Percentiles rank a stretch among this genome's conserved stretches.
phyloP scores from a whole-genome alignment of 108 stramenopile species.

The Seminavis robusta region DNA sequence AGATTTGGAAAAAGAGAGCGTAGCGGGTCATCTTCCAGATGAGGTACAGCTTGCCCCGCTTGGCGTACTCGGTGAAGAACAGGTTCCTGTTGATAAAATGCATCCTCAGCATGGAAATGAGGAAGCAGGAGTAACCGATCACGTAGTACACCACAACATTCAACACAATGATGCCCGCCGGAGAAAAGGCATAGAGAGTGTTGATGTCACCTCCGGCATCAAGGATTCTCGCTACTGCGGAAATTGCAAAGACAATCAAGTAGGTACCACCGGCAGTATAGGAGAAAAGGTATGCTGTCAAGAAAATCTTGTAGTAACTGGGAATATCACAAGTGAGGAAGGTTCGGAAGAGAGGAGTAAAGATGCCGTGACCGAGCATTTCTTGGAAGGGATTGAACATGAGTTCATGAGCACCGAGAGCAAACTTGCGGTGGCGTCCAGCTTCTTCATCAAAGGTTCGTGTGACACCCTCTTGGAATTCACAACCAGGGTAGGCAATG shows the following conservation, averaged over 20 bases:
- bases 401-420: conserved; percentile 48
- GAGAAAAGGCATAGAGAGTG: conserved; percentile 28
- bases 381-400: conserved; percentile 53
- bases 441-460: conserved; percentile 66
- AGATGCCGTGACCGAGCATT: conserved; percentile 44
- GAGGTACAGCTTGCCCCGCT: conserved; percentile 21
- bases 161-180: conserved; percentile 39
- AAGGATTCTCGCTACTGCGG: conserved; percentile 27
- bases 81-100: conserved; percentile 44
- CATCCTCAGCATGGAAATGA: conserved; percentile 48
- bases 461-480: conserved; percentile 58
- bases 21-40: conserved; percentile 32
- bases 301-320: conserved; percentile 55
- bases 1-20: conserved; percentile 41
- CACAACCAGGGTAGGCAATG: conserved; percentile 47
- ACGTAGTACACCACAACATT: conserved; percentile 42
- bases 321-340: conserved; percentile 49
- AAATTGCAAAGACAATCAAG: conserved; percentile 32
- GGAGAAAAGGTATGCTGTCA: conserved; percentile 43
- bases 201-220: conserved; percentile 21
- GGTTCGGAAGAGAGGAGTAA: conserved; percentile 41
- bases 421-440: conserved; percentile 55
- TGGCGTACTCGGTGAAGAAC: conserved; percentile 44
- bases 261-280: conserved; percentile 50
- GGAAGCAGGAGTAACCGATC: conserved; percentile 43